Base-by-base conservation (phyloP, 2,329 filamentous ascomycete genomes). In the Colletotrichum tanaceti region DNA sequence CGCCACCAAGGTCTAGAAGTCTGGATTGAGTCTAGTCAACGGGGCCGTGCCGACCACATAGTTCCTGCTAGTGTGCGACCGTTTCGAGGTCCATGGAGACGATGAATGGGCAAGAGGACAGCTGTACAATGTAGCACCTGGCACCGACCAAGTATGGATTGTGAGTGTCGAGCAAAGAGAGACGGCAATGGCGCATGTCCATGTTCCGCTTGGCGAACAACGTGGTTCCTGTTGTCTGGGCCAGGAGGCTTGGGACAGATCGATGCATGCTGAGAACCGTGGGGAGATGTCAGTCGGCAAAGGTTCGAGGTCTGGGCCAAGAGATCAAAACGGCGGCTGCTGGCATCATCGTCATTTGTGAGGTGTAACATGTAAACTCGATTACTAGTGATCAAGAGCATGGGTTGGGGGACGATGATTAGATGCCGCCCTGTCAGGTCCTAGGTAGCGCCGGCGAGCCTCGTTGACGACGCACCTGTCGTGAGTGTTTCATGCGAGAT, bases 121-220 rank as follows among this genome's bases (percentile, higher is more conserved):
- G 57, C 47, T 38, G 69, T 71, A 66, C 46, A n/a, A 70, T 70
- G 69, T 66, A 50, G 41, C 58, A 71, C 69, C n/a, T 57, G 32
- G 46, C 14, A 46, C 22, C 14, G 14, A 38, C 22, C 22, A 58
- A 60, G 46, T 58, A 41, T 41, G 9, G 35, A 35, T 55, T 41
- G 32, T 20, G 47, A 39, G 39, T 59, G 65, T 57, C 44, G 39
- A 50, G 28, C 4, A 18, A 35, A 32, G 47, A 50, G 41, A 24
- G 52, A 14, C 35, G 10, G 22, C 32, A 35, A 47, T 24, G 63
- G 43, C 22, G 22, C 24, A 63, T 24, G 35, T 38, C n/a, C 44
- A 63, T 24, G 35, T 52, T 24, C 52, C 22, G 61, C 41, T 59
- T 65, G 47, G 47, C 47, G 32, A 49, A 55, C 63, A 66, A 65